phyloP scores from a whole-genome alignment of 148 eudicot species.

The Spergularia marina region DNA sequence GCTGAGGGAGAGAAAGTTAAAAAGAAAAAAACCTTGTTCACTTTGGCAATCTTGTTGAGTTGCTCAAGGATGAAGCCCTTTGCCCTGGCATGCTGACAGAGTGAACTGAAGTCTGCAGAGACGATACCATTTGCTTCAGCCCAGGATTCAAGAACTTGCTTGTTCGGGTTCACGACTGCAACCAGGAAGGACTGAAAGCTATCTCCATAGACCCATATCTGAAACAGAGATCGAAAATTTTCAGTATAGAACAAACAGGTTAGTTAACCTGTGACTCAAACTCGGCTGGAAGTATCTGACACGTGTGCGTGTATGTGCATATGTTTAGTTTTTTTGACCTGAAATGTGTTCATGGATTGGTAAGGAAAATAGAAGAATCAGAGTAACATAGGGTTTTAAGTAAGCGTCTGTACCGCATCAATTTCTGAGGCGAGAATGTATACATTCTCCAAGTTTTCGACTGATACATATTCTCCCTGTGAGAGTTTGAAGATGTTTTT shows the following conservation, averaged over 20 bases:
- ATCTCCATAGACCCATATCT: slow-evolving; percentile 94
- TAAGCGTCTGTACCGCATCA: slow-evolving; percentile 53
- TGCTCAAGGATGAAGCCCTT: slow-evolving; percentile 55
- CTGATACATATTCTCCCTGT: slow-evolving; percentile 94
- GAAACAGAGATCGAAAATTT: slow-evolving; percentile 14
- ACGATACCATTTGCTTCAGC: slow-evolving; percentile 52
- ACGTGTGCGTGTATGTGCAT: too few relatives aligned
- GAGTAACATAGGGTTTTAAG: not conserved
- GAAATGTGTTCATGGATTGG: too few relatives aligned
- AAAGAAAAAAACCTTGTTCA: slow-evolving; percentile 58
- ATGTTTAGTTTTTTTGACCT: too few relatives aligned
- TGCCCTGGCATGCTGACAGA: slow-evolving; percentile 61
- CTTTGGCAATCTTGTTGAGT: slow-evolving; percentile 57
- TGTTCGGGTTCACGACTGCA: slow-evolving; percentile 72
- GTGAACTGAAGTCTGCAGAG: slow-evolving; percentile 46
- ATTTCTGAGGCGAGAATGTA: slow-evolving; percentile 52
- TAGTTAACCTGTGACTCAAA: not conserved
- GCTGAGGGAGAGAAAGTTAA: not conserved
- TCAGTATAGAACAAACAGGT: not conserved
- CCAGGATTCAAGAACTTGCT: slow-evolving; percentile 65
- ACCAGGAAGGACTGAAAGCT: slow-evolving; percentile 85
- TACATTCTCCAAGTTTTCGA: slow-evolving; percentile 80
- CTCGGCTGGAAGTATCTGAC: not conserved
- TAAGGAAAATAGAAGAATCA: too few relatives aligned
- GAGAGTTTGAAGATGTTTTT: slow-evolving; percentile 98